Percentiles rank a stretch among this genome's conserved stretches.
phyloP scores from a whole-genome alignment of 2,329 filamentous ascomycete species.

The Ilyonectria robusta region DNA sequence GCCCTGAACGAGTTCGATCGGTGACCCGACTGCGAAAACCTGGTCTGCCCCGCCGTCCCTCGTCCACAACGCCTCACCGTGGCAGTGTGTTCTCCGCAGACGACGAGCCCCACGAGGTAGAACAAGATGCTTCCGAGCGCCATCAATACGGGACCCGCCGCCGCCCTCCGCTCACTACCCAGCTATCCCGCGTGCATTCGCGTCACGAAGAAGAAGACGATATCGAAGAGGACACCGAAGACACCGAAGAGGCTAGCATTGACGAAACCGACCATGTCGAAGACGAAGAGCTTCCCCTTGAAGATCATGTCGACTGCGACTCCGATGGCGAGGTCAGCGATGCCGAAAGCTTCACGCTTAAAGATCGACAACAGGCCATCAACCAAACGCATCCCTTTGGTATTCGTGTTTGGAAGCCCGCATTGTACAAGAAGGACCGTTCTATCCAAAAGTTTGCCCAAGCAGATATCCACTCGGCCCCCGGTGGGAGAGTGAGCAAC shows the following conservation, averaged over 20 bases:
- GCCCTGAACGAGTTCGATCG: conserved; percentile 63
- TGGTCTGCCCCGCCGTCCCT: conserved; percentile 78
- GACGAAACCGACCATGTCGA: conserved; percentile 51
- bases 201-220: conserved; percentile 44
- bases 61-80: conserved; percentile 83
- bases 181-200: conserved; percentile 61
- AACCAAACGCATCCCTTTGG: conserved; percentile 99
- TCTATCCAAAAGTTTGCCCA: conserved; percentile 97
- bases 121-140: conserved; percentile 72
- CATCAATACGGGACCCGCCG: conserved; percentile 57
- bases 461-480: conserved; percentile 95
- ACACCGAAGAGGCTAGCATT: conserved; percentile 39
- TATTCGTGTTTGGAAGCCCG: conserved; percentile 99
- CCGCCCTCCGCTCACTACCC: conserved; percentile 50
- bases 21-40: conserved; percentile 77
- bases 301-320: conserved; percentile 70
- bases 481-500: conserved; percentile 86
- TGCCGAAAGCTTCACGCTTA: conserved; percentile 96
- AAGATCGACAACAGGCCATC: conserved; percentile 96
- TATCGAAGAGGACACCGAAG: conserved; percentile 40
- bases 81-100: conserved; percentile 93
- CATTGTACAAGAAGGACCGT: conserved; percentile 96
- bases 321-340: conserved; percentile 86
- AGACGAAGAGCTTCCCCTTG: conserved; percentile 57
- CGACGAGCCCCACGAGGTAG: conserved; percentile 86